Conservation (phyloP, 768 basidiomycete genomes). For the Lepiota brunneoincarnata region DNA sequence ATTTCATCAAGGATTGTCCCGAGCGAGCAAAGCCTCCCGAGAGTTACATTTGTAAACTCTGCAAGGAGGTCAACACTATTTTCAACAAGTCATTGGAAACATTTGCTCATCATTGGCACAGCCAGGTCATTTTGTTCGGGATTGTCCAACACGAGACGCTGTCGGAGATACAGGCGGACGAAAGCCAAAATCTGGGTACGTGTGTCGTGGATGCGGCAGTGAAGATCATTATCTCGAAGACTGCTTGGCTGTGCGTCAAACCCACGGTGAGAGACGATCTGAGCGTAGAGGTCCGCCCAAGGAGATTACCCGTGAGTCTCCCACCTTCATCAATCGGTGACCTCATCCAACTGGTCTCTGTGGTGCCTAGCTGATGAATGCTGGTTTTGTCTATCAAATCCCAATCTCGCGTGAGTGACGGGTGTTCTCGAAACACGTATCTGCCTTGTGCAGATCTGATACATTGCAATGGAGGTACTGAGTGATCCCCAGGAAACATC, state of each 20-base stretch:
- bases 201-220: constrained; percentile 89
- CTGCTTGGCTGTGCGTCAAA: constrained; percentile 69
- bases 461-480: constrained; percentile 1
- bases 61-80: constrained; percentile 51
- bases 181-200: constrained; percentile 83
- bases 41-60: constrained; percentile 85
- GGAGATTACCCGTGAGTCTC: constrained; percentile 74
- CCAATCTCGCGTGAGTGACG: constrained; percentile 71
- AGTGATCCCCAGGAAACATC: constrained; percentile 68
- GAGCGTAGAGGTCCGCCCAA: constrained; percentile 58
- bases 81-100: not conserved
- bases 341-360: not conserved
- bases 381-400: constrained; percentile 98
- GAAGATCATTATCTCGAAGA: constrained; percentile 85
- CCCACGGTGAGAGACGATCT: constrained; percentile 34
- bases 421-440: not conserved
- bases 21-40: constrained; percentile 75
- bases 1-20: constrained; percentile 76
- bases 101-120: constrained; percentile 22
- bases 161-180: constrained; percentile 80
- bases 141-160: constrained; percentile 80
- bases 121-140: constrained; percentile 84
- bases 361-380: constrained; percentile 75
- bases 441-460: not conserved
- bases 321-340: not conserved